These are phyloP conservation scores for Tilletia indica DNA, from an alignment of 1,284 basidiomycete species.

Conservation along the genomic window DNA sequence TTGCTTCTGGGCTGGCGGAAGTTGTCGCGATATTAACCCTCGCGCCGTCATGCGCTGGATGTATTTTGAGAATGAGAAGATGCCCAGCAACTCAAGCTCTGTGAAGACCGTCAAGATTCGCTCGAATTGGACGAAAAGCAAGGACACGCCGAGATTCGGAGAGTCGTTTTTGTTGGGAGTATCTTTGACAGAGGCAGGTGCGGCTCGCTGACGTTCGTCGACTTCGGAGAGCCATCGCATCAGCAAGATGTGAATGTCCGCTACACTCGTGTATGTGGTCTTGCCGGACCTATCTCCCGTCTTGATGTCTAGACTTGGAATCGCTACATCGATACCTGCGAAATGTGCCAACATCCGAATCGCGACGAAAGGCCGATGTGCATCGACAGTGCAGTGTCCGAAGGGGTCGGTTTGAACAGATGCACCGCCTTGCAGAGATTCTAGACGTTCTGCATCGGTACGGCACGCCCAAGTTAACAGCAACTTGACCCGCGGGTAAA, in stretches of 20 bases:
- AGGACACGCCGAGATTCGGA: background rate
- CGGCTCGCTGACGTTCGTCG: slow-evolving; percentile 23
- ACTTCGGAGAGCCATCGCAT: slow-evolving; percentile 74
- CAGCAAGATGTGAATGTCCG: slow-evolving; percentile 52
- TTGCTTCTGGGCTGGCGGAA: slow-evolving; percentile 26
- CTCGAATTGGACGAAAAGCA: slow-evolving; percentile 40
- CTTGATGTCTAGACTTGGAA: too few species aligned
- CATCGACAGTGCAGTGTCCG: background rate
- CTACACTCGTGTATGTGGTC: too few species aligned
- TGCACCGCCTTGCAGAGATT: background rate
- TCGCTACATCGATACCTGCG: slow-evolving; percentile 58
- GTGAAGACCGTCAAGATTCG: slow-evolving; percentile 73
- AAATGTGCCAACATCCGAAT: slow-evolving; percentile 73
- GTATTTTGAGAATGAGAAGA: slow-evolving; percentile 82
- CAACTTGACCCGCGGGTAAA: background rate
- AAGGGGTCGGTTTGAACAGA: background rate
- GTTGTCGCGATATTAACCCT: slow-evolving; percentile 61
- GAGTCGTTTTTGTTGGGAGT: too few species aligned
- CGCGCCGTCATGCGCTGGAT: slow-evolving; percentile 79
- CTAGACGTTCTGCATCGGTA: background rate
- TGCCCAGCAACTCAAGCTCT: slow-evolving; percentile 70
- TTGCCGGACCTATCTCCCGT: too few species aligned
- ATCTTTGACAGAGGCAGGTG: background rate
- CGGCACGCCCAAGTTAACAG: slow-evolving; percentile 14
- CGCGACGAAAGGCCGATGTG: slow-evolving; percentile 75